A percentile compares a stretch with the other conserved stretches of the same genome.
These are phyloP conservation scores for Talaromyces sp. DNA, from an alignment of 2,329 filamentous ascomycete species.

Conservation along the genomic window DNA sequence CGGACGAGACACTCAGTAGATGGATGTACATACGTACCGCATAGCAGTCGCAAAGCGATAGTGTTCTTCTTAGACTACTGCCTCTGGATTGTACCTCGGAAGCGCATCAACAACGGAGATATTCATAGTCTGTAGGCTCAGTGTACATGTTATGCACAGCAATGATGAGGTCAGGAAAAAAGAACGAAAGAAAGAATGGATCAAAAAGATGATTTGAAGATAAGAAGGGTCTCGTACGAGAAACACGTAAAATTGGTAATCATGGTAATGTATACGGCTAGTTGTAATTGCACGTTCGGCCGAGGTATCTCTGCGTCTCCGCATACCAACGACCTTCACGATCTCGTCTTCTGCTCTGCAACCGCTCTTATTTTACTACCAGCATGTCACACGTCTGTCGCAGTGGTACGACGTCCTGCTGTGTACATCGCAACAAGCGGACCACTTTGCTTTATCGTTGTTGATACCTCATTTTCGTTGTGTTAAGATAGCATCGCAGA, in stretches of 20 bases:
- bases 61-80: background rate
- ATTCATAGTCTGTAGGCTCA: background rate
- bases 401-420: constrained; percentile 3
- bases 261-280: background rate
- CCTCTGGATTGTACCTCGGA: background rate
- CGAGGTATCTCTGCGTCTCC: background rate
- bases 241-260: background rate
- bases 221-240: background rate
- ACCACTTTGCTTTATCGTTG: background rate
- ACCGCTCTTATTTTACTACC: background rate
- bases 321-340: background rate
- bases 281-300: background rate
- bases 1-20: background rate
- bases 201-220: no score
- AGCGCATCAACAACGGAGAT: background rate
- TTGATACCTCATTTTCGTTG: background rate
- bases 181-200: background rate
- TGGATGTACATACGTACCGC: background rate
- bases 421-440: background rate
- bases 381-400: constrained; percentile 10
- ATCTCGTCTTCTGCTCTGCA: background rate
- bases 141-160: background rate
- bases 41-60: background rate
- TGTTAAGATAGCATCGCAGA: background rate
- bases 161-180: no score